Percentiles rank a stretch among this genome's conserved stretches.
Conservation (phyloP, 106 monocot species). For the Cymbidium sinense region DNA sequence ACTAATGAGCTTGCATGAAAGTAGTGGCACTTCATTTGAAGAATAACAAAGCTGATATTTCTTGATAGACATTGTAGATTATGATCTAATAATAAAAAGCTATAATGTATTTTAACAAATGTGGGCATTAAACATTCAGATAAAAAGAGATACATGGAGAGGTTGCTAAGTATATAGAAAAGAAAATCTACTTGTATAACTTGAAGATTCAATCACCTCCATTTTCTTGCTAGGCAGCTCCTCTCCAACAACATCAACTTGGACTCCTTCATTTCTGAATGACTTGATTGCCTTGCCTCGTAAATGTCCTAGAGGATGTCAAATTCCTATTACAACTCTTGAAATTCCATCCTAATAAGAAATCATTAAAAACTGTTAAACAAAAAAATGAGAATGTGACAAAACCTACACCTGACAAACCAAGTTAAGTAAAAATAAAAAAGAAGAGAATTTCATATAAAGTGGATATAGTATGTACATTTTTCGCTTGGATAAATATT, state of each 20-base stretch:
- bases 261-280: constrained; percentile 63
- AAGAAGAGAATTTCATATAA: not conserved
- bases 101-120: not conserved
- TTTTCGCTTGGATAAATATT: not conserved
- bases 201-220: constrained; percentile 41
- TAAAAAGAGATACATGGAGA: not conserved
- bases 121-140: not conserved
- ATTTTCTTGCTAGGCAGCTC: constrained; percentile 54
- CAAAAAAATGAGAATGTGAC: not conserved
- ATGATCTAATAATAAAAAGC: not conserved
- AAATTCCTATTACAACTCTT: constrained; percentile 85
- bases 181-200: not conserved
- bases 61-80: not conserved
- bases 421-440: not conserved
- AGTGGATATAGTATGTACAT: not conserved
- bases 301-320: constrained; percentile 78
- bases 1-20: not conserved
- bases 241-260: constrained; percentile 86
- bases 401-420: not conserved
- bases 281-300: constrained; percentile 71
- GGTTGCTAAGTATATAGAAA: not conserved
- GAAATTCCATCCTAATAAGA: constrained; percentile 83
- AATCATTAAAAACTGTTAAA: constrained; percentile 13
- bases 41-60: not conserved
- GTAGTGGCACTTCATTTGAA: not conserved